Conservation (phyloP, 2,329 filamentous ascomycete genomes). For the Fonsecaea multimorphosa region DNA sequence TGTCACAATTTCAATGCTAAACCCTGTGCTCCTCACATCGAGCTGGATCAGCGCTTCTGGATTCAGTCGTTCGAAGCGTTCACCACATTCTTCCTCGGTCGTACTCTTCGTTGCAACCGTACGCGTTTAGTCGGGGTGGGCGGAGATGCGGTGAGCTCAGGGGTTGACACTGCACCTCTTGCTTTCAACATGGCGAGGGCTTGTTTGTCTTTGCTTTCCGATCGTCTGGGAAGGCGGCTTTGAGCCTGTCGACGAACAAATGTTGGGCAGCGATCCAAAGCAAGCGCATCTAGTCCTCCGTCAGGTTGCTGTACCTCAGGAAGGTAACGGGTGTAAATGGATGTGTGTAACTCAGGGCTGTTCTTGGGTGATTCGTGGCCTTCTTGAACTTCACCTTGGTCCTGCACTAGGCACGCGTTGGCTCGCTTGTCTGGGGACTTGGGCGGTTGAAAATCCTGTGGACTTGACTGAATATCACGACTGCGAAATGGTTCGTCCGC, state of each 20-base stretch:
- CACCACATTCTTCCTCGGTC: neutral
- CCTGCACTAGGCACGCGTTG: neutral
- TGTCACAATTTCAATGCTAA: neutral
- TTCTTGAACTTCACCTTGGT: neutral
- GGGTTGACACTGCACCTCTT: constrained; percentile 24
- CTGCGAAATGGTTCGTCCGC: neutral
- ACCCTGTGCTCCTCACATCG: neutral
- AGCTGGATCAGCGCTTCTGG: neutral
- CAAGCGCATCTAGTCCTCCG: neutral
- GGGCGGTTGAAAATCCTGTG: neutral
- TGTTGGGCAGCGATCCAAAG: constrained; percentile 28
- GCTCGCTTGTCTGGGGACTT: neutral
- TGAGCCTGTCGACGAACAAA: constrained; percentile 32
- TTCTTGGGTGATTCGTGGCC: neutral
- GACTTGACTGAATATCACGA: neutral
- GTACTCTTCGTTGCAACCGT: constrained; percentile 28
- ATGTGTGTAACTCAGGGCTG: neutral
- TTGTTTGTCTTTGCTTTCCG: constrained; percentile 19
- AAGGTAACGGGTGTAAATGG: neutral
- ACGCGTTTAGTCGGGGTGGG: constrained; percentile 29
- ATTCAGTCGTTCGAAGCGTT: neutral
- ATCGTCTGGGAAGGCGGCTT: constrained; percentile 15
- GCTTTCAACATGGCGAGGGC: constrained; percentile 23
- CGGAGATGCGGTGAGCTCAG: constrained; percentile 16
- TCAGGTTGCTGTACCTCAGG: neutral